phyloP scores from a whole-genome alignment of 1,139 yeast genomes.

The Meyerozyma athensensis region DNA sequence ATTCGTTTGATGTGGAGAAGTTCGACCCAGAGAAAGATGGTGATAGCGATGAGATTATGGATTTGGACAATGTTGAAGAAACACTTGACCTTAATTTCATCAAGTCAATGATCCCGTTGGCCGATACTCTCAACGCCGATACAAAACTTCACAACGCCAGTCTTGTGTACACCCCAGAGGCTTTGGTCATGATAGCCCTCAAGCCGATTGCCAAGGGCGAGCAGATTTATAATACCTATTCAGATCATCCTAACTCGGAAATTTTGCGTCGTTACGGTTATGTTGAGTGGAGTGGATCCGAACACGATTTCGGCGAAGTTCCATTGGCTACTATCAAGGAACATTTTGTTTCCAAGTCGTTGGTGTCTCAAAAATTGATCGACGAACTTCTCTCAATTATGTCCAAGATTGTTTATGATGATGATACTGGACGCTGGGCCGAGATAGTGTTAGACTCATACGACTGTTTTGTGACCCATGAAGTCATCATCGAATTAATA shows the following conservation, averaged over 20 bases:
- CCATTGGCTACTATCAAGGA: conserved; percentile 37
- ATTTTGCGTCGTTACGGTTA: conserved; percentile 87
- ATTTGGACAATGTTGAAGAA: conserved; percentile 24
- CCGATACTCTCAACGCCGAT: conserved; percentile 87
- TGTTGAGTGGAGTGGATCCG: conserved; percentile 73
- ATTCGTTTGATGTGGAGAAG: conserved; percentile 36
- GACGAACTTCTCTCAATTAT: conserved; percentile 28
- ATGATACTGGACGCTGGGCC: conserved; percentile 43
- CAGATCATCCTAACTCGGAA: conserved; percentile 87
- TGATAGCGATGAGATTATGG: conserved; percentile 16
- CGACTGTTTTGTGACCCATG: conserved; percentile 57
- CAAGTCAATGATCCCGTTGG: conserved; percentile 90
- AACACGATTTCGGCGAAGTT: conserved; percentile 78
- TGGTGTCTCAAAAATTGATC: conserved; percentile 12
- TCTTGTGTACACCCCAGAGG: conserved; percentile 41
- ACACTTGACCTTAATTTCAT: conserved; percentile 39
- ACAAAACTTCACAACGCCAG: conserved; percentile 76
- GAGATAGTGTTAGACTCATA: conserved; percentile 49
- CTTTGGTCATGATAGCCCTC: conserved; percentile 67
- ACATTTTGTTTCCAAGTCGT: conserved; percentile 20
- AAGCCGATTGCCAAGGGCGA: conserved; percentile 56
- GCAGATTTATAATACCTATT: conserved; percentile 84
- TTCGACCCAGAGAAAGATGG: conserved; percentile 15
- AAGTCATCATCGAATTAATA: conserved; percentile 51
- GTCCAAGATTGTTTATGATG: conserved; percentile 27